These are phyloP conservation scores for Trametes cinnabarina DNA, from an alignment of 768 basidiomycete genomes.

Conservation along the genomic window DNA sequence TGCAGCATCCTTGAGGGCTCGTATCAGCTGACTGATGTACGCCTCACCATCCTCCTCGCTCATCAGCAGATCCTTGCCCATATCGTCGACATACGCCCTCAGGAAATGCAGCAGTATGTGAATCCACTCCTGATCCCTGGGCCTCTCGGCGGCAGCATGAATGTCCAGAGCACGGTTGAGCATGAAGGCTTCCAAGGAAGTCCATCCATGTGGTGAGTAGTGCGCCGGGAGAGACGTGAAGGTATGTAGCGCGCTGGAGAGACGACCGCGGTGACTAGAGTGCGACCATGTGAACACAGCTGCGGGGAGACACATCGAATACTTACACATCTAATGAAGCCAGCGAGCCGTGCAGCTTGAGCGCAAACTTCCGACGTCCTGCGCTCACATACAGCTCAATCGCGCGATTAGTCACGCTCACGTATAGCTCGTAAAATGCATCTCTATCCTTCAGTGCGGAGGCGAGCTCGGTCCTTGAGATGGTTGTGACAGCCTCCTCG, in stretches of 20 bases:
- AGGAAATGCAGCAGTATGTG: constrained; percentile 76
- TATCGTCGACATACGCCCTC: constrained; percentile 59
- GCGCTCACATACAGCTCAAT: constrained; percentile 82
- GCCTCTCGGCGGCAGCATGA: constrained; percentile 53
- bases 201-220: constrained; percentile 81
- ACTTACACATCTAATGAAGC: constrained; percentile 89
- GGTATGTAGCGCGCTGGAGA: constrained; percentile 60
- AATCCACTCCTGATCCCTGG: constrained; percentile 76
- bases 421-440: constrained; percentile 77
- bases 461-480: constrained; percentile 63
- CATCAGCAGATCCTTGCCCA: constrained; percentile 51
- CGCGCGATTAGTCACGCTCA: constrained; percentile 70
- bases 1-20: constrained; percentile 47
- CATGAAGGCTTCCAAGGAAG: constrained; percentile 76
- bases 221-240: constrained; percentile 83
- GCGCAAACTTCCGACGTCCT: constrained; percentile 81
- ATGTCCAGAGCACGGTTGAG: constrained; percentile 71
- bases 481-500: constrained; percentile 31
- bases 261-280: constrained; percentile 63
- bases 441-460: constrained; percentile 53
- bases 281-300: not conserved
- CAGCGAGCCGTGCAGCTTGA: constrained; percentile 80
- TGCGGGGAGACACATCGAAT: no score
- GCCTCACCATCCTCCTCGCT: constrained; percentile 48
- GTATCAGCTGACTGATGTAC: constrained; percentile 53